Base-by-base conservation (phyloP, 768 basidiomycete species). In the Fomitopsis serialis region DNA sequence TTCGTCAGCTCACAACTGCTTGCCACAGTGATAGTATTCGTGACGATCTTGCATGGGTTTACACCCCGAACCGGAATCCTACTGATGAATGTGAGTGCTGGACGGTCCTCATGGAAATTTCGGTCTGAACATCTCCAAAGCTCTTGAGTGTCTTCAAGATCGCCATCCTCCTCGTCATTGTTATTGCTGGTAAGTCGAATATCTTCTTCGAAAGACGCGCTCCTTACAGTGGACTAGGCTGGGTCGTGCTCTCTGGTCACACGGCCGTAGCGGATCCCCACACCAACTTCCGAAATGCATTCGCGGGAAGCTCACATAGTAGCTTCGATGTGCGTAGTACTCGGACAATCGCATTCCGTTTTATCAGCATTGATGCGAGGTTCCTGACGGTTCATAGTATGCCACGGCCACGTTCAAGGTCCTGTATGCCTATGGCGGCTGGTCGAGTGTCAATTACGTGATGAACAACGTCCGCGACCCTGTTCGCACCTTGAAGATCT, bases 331-430 rank as follows among this genome's bases (percentile, higher is more conserved):
- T 74, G 46, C n/a, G 63, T 56, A 12, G 6, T 15, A 6, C 37
- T 40, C 15, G 19, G 19, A 17, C 6, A 8, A 40, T 40, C 15
- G 6, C 6, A 40, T 15, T 7, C 6, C 29, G 11, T 32, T 32
- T 32, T 5, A 32, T 32, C 29, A 11, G 29, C 6, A 11, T 32
- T 32, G 6, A 32, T 11, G 29, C 29, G 29, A 32, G 29, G 29
- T 32, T 32, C 29, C 5, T 11, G 29, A 11, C 6, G 5, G 8
- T 24, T 5, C n/a, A n/a, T 46, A 82, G 81, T 84, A 81, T 52
- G 81, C 80, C 1, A 80, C 81, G 0, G 82, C 79, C 2, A 81
- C 74, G 0, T 81, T 80, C 74, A 81, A 83, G 56, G 78, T 84
- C 23, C 66, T 83, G 23, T 69, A 71, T 49, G 63, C 74, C 1